phyloP scores from a whole-genome alignment of 2,329 filamentous ascomycete species.

The Delphinella strobiligena region DNA sequence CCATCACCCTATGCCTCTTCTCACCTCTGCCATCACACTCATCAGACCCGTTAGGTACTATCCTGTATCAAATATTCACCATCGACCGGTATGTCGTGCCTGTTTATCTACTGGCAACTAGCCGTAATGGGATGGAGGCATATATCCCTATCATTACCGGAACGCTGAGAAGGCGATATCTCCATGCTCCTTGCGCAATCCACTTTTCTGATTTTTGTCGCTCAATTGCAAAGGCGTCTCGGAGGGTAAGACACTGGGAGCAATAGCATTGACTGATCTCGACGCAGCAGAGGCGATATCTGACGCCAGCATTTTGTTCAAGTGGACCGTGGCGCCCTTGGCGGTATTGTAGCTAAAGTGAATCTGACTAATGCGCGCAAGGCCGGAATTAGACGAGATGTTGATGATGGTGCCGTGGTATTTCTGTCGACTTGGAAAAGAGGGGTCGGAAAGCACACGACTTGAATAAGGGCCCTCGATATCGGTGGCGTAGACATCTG shows the following conservation, averaged over 20 bases:
- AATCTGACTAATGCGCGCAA: slow-evolving; percentile 31
- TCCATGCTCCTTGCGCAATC: slow-evolving; percentile 34
- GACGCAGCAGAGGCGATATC: slow-evolving; percentile 38
- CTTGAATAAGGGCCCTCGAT: slow-evolving; percentile 36
- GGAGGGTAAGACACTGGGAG: slow-evolving; percentile 44
- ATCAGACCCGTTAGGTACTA: slow-evolving; percentile 18
- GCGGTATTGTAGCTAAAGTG: slow-evolving; percentile 37
- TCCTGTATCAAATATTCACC: slow-evolving; percentile 38
- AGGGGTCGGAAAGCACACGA: slow-evolving; percentile 34
- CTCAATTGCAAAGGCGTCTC: slow-evolving; percentile 44
- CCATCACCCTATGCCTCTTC: no score
- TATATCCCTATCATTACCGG: slow-evolving; percentile 49
- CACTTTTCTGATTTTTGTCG: slow-evolving; percentile 40
- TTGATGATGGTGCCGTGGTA: slow-evolving; percentile 31
- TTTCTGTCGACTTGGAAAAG: slow-evolving; percentile 30
- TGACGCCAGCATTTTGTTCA: slow-evolving; percentile 43
- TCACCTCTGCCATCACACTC: no score
- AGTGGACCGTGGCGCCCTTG: slow-evolving; percentile 40
- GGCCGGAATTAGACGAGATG: slow-evolving; percentile 32
- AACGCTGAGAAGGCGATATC: slow-evolving; percentile 37
- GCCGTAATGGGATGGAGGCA: slow-evolving; percentile 41
- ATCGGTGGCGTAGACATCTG: slow-evolving; percentile 33
- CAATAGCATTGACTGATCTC: slow-evolving; percentile 45
- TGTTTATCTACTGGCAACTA: slow-evolving; percentile 37
- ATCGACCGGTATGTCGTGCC: slow-evolving; percentile 39